Percentiles rank a stretch among this genome's conserved stretches.
These are phyloP conservation scores for Daldinia grandis DNA, from an alignment of 495 filamentous ascomycete species.

Conservation along the genomic window DNA sequence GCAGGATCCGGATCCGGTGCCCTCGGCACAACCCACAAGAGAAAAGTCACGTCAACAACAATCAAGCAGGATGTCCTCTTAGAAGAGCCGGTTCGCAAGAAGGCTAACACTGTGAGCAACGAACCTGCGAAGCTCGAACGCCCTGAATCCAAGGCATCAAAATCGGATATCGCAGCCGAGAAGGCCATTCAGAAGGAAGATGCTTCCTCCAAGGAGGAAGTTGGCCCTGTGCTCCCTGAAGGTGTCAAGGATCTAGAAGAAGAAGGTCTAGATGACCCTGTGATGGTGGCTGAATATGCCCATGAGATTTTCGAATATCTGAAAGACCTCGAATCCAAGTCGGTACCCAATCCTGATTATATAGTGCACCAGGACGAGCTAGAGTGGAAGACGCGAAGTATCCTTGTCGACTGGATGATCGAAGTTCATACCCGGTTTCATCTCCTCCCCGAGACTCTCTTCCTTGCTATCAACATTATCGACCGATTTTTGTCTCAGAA, in stretches of 20 bases:
- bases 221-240: constrained; percentile 50
- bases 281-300: constrained; percentile 98
- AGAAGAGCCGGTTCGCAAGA: constrained; percentile 63
- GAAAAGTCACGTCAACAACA: constrained; percentile 58
- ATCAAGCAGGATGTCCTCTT: constrained; percentile 67
- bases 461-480: constrained; percentile 97
- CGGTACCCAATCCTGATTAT: constrained; percentile 89
- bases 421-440: constrained; percentile 98
- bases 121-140: constrained; percentile 44
- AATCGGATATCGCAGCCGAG: constrained; percentile 60
- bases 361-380: constrained; percentile 93
- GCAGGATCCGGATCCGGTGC: constrained; percentile 76
- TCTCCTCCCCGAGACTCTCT: constrained; percentile 95
- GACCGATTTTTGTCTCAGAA: constrained; percentile 95
- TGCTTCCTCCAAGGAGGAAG: constrained; percentile 71
- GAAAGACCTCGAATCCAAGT: constrained; percentile 81
- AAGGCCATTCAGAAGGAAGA: constrained; percentile 77
- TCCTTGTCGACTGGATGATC: constrained; percentile 97
- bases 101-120: constrained; percentile 49
- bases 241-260: constrained; percentile 75
- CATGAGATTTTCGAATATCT: constrained; percentile 98
- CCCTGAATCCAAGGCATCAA: constrained; percentile 50
- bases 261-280: constrained; percentile 89
- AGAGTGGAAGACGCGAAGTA: constrained; percentile 98
- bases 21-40: constrained; percentile 69